These are phyloP conservation scores for Pythium rishiriense DNA, from an alignment of 352 stramenopile species.

Conservation along the genomic window DNA sequence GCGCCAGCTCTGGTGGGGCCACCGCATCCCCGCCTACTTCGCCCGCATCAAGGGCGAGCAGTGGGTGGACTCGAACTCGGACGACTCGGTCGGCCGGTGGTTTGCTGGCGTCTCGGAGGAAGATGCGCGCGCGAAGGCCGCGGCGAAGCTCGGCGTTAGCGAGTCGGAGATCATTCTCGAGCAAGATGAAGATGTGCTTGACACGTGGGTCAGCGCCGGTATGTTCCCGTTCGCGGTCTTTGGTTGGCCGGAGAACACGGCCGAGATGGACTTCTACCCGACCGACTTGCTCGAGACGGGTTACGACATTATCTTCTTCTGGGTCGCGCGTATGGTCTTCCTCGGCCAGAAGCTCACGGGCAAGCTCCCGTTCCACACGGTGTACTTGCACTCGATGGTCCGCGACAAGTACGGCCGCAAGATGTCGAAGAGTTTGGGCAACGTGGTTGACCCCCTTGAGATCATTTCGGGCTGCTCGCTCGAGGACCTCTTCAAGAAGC, in stretches of 20 bases:
- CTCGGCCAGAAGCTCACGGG: constrained; percentile 97
- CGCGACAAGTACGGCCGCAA: constrained; percentile 98
- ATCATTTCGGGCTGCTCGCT: constrained; percentile 97
- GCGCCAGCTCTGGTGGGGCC: constrained; percentile 99
- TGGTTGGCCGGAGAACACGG: constrained; percentile 67
- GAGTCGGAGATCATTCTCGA: constrained; percentile 83
- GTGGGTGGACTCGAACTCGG: constrained; percentile 73
- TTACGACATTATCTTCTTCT: constrained; percentile 99
- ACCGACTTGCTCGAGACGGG: constrained; percentile 98
- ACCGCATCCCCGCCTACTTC: constrained; percentile 99
- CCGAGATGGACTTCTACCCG: constrained; percentile 94
- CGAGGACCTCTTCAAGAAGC: constrained; percentile 92
- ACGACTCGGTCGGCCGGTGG: constrained; percentile 62
- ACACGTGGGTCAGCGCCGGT: constrained; percentile 99
- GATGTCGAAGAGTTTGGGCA: constrained; percentile 99
- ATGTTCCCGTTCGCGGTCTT: constrained; percentile 95
- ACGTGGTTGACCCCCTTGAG: constrained; percentile 98
- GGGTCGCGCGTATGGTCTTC: constrained; percentile 97
- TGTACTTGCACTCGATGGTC: constrained; percentile 98
- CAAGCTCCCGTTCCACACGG: constrained; percentile 96
- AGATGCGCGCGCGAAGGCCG: constrained; percentile 89
- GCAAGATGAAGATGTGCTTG: constrained; percentile 99
- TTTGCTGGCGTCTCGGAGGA: constrained; percentile 78
- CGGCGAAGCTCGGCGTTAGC: constrained; percentile 57
- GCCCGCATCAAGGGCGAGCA: constrained; percentile 84